phyloP scores from a whole-genome alignment of 805 yeast species.

The Metschnikowia amazonensis region DNA sequence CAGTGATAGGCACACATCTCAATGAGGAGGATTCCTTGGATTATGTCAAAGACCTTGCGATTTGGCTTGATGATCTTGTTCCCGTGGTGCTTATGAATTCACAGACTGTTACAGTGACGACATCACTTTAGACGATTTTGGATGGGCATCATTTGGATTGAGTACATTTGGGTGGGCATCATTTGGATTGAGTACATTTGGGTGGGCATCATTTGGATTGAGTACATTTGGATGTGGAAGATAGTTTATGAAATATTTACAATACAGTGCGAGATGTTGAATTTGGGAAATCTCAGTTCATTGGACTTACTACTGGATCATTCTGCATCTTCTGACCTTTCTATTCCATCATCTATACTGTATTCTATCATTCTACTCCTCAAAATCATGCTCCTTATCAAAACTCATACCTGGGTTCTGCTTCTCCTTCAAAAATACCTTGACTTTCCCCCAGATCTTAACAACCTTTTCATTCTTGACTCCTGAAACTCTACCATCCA shows the following conservation, averaged over 20 bases:
- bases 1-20: constrained; percentile 75
- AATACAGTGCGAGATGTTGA: no score
- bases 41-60: constrained; percentile 69
- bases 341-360: no score
- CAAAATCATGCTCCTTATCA: constrained; percentile 3
- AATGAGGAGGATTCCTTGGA: constrained; percentile 65
- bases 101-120: constrained; percentile 93
- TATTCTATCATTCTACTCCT: no score
- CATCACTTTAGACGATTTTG: constrained; percentile 74
- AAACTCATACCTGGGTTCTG: constrained; percentile 11
- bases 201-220: no score
- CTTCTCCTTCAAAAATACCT: constrained; percentile 29
- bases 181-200: no score
- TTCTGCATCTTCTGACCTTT: no score
- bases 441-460: constrained; percentile 34
- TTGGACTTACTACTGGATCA: no score
- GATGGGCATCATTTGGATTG: no score
- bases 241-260: no score
- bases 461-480: constrained; percentile 44
- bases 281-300: no score
- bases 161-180: no score
- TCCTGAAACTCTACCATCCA: constrained; percentile 41
- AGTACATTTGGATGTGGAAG: no score
- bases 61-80: constrained; percentile 81
- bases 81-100: constrained; percentile 82